Conservation (phyloP, 1,139 yeast genomes). For the Torulaspora globosa region DNA sequence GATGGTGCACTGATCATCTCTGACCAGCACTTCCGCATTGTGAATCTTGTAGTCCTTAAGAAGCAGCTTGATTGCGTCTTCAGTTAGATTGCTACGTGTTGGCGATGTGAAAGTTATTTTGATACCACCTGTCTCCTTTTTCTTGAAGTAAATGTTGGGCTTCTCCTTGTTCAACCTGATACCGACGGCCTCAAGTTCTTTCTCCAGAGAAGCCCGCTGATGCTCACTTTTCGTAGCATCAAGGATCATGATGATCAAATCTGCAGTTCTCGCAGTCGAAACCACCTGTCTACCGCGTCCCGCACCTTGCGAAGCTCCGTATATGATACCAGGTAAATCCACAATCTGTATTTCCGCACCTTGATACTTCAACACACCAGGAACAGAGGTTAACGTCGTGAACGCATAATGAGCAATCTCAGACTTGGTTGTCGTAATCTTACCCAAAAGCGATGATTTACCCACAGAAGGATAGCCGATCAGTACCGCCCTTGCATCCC, state of each 20-base stretch:
- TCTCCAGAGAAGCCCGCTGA: conserved; percentile 80
- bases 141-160: conserved; percentile 76
- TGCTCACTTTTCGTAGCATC: conserved; percentile 93
- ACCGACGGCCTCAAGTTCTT: conserved; percentile 90
- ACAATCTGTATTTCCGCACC: conserved; percentile 97
- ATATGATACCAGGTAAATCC: conserved; percentile 94
- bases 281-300: conserved; percentile 98
- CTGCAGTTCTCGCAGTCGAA: conserved; percentile 93
- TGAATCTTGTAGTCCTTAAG: conserved; percentile 85
- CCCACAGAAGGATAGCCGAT: conserved; percentile 99
- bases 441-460: conserved; percentile 80
- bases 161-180: conserved; percentile 75
- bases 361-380: conserved; percentile 88
- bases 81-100: conserved; percentile 68
- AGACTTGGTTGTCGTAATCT: conserved; percentile 87
- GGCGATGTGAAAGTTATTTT: conserved; percentile 78
- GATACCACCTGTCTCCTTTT: conserved; percentile 88
- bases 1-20: conserved; percentile 85
- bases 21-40: conserved; percentile 85
- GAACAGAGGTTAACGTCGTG: conserved; percentile 94
- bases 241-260: conserved; percentile 83
- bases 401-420: conserved; percentile 94
- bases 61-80: conserved; percentile 70
- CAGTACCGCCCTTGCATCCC: conserved; percentile 92
- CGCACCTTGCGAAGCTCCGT: conserved; percentile 95